A percentile compares a stretch with the other conserved stretches of the same genome.
phyloP scores from a whole-genome alignment of 805 yeast species.

The Saccharomycopsis amapae region DNA sequence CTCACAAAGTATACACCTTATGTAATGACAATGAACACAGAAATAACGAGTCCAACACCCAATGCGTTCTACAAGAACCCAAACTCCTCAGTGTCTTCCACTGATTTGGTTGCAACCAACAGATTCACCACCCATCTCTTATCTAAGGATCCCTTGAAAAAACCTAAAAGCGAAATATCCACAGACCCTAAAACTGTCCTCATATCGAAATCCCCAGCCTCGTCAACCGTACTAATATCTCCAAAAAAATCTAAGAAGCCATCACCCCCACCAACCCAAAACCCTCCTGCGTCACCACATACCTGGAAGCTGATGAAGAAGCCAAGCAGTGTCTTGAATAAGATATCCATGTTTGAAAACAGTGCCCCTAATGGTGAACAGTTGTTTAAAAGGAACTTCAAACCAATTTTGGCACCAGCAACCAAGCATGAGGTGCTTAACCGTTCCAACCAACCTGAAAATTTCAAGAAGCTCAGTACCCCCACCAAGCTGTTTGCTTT shows the following conservation, averaged over 20 bases:
- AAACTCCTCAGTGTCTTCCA: conserved; percentile 16
- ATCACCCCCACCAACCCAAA: neutral
- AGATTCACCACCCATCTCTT: conserved; percentile 11
- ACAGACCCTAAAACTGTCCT: conserved; percentile 2
- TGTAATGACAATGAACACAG: too few species aligned
- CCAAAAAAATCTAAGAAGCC: neutral
- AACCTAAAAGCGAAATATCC: neutral
- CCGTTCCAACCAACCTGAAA: too few species aligned
- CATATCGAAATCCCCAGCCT: neutral
- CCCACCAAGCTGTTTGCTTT: conserved; percentile 3
- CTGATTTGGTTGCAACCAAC: conserved; percentile 14
- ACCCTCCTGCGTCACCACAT: neutral
- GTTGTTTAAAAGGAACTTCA: neutral
- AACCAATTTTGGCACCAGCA: neutral
- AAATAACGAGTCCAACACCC: too few species aligned
- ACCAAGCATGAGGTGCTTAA: neutral
- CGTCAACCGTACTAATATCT: neutral
- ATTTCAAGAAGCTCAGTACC: neutral
- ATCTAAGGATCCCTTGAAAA: neutral
- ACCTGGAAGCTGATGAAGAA: neutral
- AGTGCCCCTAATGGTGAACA: neutral
- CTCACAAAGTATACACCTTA: too few species aligned
- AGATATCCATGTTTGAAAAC: conserved; percentile 10
- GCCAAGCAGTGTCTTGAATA: conserved; percentile 2
- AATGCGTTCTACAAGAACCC: conserved; percentile 11